Base-by-base conservation (phyloP, 2,329 filamentous ascomycete species). In the Fusarium solani-melongenae region DNA sequence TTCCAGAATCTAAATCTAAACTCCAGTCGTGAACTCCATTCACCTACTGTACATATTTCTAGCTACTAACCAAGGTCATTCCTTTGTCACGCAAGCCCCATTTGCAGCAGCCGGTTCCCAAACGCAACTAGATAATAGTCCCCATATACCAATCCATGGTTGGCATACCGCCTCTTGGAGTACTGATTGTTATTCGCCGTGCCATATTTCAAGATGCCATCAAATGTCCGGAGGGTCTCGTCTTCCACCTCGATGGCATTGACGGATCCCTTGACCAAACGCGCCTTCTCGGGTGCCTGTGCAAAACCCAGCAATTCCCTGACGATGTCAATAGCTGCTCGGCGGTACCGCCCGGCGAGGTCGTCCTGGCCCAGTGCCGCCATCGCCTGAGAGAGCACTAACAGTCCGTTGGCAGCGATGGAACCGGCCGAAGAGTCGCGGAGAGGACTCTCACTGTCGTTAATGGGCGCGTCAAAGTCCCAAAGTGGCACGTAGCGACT, bases 91-190 rank as follows among this genome's bases (percentile, higher is more conserved):
- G n/a, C 27, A n/a, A 51, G 24, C 6, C 81, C 80, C 79, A 84
- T 80, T 38, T 78, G 72, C 44, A 88, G 64, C n/a, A 88, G 70
- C 55, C 83, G 82, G 60, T 88, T 88, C 4, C 85, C 85, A 78
- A 86, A 72, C 65, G 86, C 83, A 2, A 87, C 72, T 20, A 87
- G 77, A 68, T 84, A 88, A 65, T 87, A 88, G 64, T 87, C 86
- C 0, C 83, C 86, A 76, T 87, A 88, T 9, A 87, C 85, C 17
- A 87, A 69, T 0, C 86, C 86, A 69, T 83, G 82, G 20, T 84
- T 77, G 46, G 73, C 64, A 59, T 80, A 81, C 11, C 78, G 61
- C 60, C 74, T 76, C 7, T 70, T 72, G 1, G 80, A 77, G 10
- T 77, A 69, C 5, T 73, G 68, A 56, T 83, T 81, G 53, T 82